phyloP scores from a whole-genome alignment of 129 eudicot genomes.

The Artemisia tridentata region DNA sequence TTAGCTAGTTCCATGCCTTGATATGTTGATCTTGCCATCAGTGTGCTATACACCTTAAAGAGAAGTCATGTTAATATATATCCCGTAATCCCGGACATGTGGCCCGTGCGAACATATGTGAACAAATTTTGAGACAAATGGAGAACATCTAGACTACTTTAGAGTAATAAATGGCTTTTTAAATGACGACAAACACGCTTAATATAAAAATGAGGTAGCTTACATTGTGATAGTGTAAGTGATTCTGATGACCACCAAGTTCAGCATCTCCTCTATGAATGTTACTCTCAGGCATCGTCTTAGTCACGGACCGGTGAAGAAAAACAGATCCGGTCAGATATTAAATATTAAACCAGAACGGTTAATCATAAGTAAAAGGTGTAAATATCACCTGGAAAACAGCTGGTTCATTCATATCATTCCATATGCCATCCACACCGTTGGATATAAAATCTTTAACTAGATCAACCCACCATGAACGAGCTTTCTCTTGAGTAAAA shows the following conservation, averaged over 20 bases:
- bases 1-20: constrained; percentile 86
- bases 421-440: constrained; percentile 99
- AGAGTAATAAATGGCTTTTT: not conserved
- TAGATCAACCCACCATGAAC: constrained; percentile 86
- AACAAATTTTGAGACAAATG: too few species aligned
- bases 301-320: constrained; percentile 58
- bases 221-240: constrained; percentile 87
- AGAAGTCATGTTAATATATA: constrained; percentile 9
- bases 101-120: too few species aligned
- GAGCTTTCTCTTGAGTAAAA: constrained; percentile 71
- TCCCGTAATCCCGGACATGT: not conserved
- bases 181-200: not conserved
- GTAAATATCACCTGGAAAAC: constrained; percentile 58
- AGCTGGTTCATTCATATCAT: constrained; percentile 97
- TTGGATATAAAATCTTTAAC: constrained; percentile 71
- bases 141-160: not conserved
- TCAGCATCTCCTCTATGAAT: constrained; percentile 78
- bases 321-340: constrained; percentile 9
- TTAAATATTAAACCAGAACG: too few species aligned
- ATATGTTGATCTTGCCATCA: constrained; percentile 89
- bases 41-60: constrained; percentile 77
- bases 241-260: constrained; percentile 82
- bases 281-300: constrained; percentile 94
- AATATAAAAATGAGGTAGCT: not conserved
- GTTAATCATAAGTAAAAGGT: not conserved